phyloP scores from a whole-genome alignment of 2,329 filamentous ascomycete species.

The Madurella fahalii region DNA sequence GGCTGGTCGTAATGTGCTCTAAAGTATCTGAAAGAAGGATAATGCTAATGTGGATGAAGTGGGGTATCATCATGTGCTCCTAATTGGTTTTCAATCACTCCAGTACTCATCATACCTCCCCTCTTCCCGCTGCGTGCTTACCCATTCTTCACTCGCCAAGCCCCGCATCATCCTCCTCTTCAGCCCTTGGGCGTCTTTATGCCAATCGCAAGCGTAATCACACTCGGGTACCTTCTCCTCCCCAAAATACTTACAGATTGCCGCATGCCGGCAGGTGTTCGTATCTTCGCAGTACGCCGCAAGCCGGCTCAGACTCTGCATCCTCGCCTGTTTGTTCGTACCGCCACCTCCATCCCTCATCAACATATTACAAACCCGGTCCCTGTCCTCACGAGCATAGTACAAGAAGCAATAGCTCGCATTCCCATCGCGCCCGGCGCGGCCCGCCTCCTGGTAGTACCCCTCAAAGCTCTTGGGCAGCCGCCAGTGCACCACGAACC shows the following conservation, averaged over 20 bases:
- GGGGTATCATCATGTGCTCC: neutral
- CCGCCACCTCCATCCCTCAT: slow-evolving; percentile 33
- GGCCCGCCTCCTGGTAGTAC: slow-evolving; percentile 92
- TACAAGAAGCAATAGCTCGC: slow-evolving; percentile 85
- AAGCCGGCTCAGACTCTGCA: slow-evolving; percentile 63
- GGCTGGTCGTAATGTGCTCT: neutral
- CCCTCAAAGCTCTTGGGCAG: slow-evolving; percentile 92
- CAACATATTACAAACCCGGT: slow-evolving; percentile 62
- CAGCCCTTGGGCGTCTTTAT: slow-evolving; percentile 62
- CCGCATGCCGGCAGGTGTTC: slow-evolving; percentile 66
- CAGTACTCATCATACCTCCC: slow-evolving; percentile 54
- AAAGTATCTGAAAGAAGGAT: neutral
- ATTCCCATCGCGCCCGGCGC: slow-evolving; percentile 84
- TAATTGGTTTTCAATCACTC: slow-evolving; percentile 37
- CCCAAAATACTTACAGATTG: slow-evolving; percentile 75
- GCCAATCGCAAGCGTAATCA: slow-evolving; percentile 73
- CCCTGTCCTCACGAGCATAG: slow-evolving; percentile 82
- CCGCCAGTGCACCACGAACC: slow-evolving; percentile 93
- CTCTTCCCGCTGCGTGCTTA: slow-evolving; percentile 58
- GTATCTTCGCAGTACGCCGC: slow-evolving; percentile 79
- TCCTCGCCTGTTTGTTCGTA: slow-evolving; percentile 45
- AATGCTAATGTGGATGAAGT: neutral
- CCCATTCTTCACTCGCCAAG: slow-evolving; percentile 57
- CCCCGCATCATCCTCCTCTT: slow-evolving; percentile 53
- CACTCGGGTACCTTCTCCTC: slow-evolving; percentile 58